Evolutionary conservation across 345 rosid species (phyloP), one percentile per base, ranked within the genome.

Genomic region (Mallotus nudiflorus): DNA sequence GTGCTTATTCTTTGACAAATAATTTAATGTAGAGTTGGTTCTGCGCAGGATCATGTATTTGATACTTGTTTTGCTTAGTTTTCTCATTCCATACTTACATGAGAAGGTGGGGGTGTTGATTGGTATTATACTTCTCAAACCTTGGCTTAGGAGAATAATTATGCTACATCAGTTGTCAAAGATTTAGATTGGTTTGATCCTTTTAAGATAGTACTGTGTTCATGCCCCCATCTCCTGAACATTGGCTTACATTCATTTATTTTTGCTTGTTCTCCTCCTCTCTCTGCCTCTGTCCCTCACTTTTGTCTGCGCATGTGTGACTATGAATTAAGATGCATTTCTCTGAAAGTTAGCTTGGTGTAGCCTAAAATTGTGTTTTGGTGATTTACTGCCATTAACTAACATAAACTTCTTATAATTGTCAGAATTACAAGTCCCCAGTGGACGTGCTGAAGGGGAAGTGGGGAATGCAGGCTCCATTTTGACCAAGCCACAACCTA

Each of bases 401-500:
- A n/a, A 72, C 50, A 33, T 13, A 53, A 40, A 29, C 33, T 64
- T 51, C 72, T 72, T 62, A 51, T 27, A 61, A 27, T 70, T 71
- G 69, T 52, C 88, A 92, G 98, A 95, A 71, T 66, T 95, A 65
- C 88, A 93, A 77, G 68, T 66, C 20, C 52, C 71, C 25, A 75
- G 76, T 50, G 95, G 85, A 60, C 79, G 87, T 57, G 48, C 35
- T 7, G 96, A 93, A 71, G 92, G 81, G 51, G 98, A 95, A 79
- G 73, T 74, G 1, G 76, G 62, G 71, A 81, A 61, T 73, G 51
- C 70, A 28, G 74, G 67, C 48, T 60, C 76, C 12, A 24, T 71
- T 64, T 68, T 81, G 56, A 56, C 77, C 64, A 93, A 82, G 74
- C 83, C 83, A 69, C 79, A 68, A 29, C 69, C 61, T 37, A 31